Percentiles rank a stretch among this genome's conserved stretches.
phyloP scores from a whole-genome alignment of 139 green algal species.

The Picochlorum sp. region DNA sequence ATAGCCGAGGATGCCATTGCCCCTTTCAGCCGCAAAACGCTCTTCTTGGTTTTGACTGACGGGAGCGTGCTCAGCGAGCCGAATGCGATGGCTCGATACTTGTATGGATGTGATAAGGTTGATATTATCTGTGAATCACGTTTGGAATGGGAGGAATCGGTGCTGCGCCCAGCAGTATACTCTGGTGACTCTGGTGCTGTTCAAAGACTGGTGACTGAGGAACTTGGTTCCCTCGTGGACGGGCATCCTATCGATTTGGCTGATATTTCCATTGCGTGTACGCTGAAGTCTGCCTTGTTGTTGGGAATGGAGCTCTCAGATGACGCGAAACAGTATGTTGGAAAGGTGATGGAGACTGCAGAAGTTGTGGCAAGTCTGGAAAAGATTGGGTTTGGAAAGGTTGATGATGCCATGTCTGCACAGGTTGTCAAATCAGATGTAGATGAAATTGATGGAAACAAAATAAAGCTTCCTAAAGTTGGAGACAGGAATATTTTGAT shows the following conservation, averaged over 20 bases:
- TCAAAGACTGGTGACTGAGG: conserved; percentile 14
- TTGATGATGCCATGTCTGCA: not conserved
- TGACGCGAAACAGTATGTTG: not conserved
- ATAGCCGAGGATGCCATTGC: conserved; percentile 14
- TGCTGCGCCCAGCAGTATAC: conserved; percentile 37
- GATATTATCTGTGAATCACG: conserved; percentile 31
- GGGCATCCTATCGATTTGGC: conserved; percentile 31
- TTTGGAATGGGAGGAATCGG: conserved; percentile 52
- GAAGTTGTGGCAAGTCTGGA: conserved; percentile 4
- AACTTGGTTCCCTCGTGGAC: conserved; percentile 18
- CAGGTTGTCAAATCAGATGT: conserved; percentile 29
- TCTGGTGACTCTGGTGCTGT: conserved; percentile 7
- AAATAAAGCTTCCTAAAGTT: conserved; percentile 40
- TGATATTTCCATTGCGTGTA: conserved; percentile 39
- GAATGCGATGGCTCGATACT: conserved; percentile 45
- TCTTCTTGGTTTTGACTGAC: conserved; percentile 27
- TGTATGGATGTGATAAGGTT: conserved; percentile 26
- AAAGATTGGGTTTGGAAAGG: not conserved
- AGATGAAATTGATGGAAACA: conserved; percentile 16
- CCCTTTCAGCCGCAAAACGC: conserved; percentile 18
- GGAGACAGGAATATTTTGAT: conserved; percentile 65
- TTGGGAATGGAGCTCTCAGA: conserved; percentile 1
- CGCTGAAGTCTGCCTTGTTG: conserved; percentile 7
- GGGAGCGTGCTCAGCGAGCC: conserved; percentile 40
- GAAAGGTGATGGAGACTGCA: not conserved